Evolutionary conservation across 176 grass and related monocot species (phyloP).

Genomic region (Oryza meridionalis): DNA sequence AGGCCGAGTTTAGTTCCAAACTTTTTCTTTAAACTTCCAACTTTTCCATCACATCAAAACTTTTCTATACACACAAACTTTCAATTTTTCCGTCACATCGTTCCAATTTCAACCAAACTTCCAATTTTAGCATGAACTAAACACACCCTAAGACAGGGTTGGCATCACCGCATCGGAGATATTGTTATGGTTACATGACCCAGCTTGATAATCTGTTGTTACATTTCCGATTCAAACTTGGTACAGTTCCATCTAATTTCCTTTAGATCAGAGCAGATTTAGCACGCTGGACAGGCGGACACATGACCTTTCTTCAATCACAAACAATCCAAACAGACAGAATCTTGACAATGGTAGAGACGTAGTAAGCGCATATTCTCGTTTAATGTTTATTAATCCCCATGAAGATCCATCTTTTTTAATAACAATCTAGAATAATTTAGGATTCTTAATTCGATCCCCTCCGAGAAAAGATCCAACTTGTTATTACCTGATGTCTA

Average conservation of each 20-base stretch:
- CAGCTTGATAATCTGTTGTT: not conserved
- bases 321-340: not conserved
- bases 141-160: not conserved
- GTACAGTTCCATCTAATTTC: not conserved
- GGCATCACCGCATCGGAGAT: not conserved
- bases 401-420: not conserved
- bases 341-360: conserved; percentile 26
- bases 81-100: no score
- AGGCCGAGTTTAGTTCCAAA: no score
- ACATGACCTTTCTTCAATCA: not conserved
- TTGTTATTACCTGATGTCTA: no score
- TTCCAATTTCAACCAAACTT: no score
- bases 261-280: not conserved
- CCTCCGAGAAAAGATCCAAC: not conserved
- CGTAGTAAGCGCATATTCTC: not conserved
- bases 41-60: no score
- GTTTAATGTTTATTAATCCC: not conserved
- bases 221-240: not conserved
- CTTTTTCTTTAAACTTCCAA: no score
- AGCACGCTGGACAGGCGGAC: not conserved
- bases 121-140: no score
- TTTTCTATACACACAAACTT: no score
- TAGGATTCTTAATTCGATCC: not conserved
- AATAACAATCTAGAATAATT: not conserved
- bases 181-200: not conserved